A percentile compares a stretch with the other conserved stretches of the same genome.
Conservation (phyloP, 176 grass and related monocot genomes). For the Triticum urartu region DNA sequence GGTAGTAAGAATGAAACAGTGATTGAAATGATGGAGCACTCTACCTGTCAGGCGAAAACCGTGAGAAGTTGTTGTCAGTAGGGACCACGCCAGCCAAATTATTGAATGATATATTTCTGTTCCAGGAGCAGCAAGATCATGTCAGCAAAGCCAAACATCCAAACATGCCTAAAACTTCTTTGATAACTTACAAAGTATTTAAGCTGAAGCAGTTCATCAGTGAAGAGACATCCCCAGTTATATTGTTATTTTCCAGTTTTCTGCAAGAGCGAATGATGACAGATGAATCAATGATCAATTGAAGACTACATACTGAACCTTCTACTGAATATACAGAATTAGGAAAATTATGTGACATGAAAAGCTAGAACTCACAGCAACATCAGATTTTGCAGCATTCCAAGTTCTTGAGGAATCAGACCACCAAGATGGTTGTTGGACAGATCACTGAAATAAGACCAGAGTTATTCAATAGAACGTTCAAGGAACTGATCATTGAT, state of each 20-base stretch:
- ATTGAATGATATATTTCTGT: conserved; percentile 95
- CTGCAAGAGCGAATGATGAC: conserved; percentile 33
- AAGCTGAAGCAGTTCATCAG: conserved; percentile 89
- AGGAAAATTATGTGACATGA: neutral
- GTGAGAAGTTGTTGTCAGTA: conserved; percentile 78
- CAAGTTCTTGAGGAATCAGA: conserved; percentile 80
- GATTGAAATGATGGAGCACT: conserved; percentile 6
- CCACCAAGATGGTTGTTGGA: conserved; percentile 66
- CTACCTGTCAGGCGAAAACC: conserved; percentile 87
- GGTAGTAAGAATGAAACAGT: conserved; percentile 1
- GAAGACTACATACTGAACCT: neutral
- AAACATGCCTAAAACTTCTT: neutral
- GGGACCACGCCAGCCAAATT: conserved; percentile 80
- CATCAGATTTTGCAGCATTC: conserved; percentile 76
- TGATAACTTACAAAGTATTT: conserved; percentile 60
- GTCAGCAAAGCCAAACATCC: neutral
- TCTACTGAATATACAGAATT: neutral
- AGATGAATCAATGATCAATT: neutral
- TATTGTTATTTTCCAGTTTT: conserved; percentile 86
- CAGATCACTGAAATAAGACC: conserved; percentile 57
- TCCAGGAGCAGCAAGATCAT: neutral
- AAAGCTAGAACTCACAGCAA: conserved; percentile 62
- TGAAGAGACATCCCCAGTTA: conserved; percentile 78
- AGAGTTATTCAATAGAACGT: conserved; percentile 2
- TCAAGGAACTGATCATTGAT: neutral